These are phyloP conservation scores for Geotrichum phurueaensis DNA, from an alignment of 1,139 yeast genomes.

Conservation along the genomic window DNA sequence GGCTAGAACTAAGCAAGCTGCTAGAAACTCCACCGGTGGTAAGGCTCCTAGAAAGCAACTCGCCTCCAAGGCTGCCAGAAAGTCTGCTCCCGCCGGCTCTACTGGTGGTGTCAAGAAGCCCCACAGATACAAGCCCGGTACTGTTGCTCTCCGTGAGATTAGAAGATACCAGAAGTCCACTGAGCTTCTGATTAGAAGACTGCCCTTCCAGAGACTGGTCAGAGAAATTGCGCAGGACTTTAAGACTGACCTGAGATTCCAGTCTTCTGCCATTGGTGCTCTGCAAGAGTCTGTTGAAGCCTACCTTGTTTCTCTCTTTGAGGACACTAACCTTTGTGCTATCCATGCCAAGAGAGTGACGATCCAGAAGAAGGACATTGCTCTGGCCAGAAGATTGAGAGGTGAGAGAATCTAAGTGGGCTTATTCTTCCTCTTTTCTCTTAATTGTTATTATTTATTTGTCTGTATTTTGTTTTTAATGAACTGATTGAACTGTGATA, in stretches of 20 bases:
- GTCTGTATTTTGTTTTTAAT: background rate
- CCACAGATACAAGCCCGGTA: slow-evolving; percentile 99
- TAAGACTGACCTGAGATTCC: slow-evolving; percentile 97
- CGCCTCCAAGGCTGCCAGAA: slow-evolving; percentile 98
- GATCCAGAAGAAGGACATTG: slow-evolving; percentile 98
- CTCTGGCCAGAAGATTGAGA: slow-evolving; percentile 98
- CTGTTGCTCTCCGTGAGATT: slow-evolving; percentile 98
- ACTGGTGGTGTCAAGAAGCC: slow-evolving; percentile 99
- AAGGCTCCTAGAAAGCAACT: slow-evolving; percentile 99
- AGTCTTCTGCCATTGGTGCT: slow-evolving; percentile 98
- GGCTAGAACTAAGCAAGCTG: slow-evolving; percentile 99
- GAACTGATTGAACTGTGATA: background rate
- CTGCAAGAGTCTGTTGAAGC: slow-evolving; percentile 99
- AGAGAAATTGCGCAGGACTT: slow-evolving; percentile 97
- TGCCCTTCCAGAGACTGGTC: slow-evolving; percentile 98
- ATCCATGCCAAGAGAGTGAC: slow-evolving; percentile 99
- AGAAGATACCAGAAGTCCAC: slow-evolving; percentile 99
- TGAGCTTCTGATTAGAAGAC: slow-evolving; percentile 92
- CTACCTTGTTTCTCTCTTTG: slow-evolving; percentile 81
- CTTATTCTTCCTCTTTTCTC: background rate
- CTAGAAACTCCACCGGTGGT: slow-evolving; percentile 99
- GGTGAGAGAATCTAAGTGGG: slow-evolving; percentile 48
- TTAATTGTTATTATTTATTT: background rate
- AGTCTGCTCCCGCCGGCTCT: slow-evolving; percentile 71
- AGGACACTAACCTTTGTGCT: slow-evolving; percentile 98